Percentiles rank a stretch among this genome's conserved stretches.
These are phyloP conservation scores for Hymenoscyphus fructigenus DNA, from an alignment of 2,329 filamentous ascomycete genomes.

Conservation along the genomic window DNA sequence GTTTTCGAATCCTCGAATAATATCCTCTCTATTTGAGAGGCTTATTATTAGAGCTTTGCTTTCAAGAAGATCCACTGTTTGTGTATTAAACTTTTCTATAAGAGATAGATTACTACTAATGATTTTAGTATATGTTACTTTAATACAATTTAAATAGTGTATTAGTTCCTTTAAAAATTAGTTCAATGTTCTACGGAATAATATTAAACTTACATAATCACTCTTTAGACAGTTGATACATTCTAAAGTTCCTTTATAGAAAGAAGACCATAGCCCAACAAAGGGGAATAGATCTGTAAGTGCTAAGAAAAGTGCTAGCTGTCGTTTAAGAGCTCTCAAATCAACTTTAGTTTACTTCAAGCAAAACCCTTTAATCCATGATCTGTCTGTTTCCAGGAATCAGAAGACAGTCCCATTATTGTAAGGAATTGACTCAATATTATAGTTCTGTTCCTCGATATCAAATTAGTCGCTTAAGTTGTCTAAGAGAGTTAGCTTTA, in stretches of 20 bases:
- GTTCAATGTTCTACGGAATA: slow-evolving; percentile 6
- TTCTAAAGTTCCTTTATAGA: slow-evolving; percentile 17
- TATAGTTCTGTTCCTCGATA: slow-evolving; percentile 20
- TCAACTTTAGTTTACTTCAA: slow-evolving; percentile 19
- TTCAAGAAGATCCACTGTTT: slow-evolving; percentile 18
- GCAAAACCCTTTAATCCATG: slow-evolving; percentile 16
- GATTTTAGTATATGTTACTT: slow-evolving; percentile 15
- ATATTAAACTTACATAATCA: slow-evolving; percentile 16
- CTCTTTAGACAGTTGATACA: slow-evolving; percentile 13
- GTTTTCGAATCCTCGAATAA: slow-evolving; percentile 17
- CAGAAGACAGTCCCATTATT: slow-evolving; percentile 19
- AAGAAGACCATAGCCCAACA: slow-evolving; percentile 13
- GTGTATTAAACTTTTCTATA: slow-evolving; percentile 18
- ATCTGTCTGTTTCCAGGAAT: slow-evolving; percentile 20
- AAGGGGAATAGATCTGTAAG: slow-evolving; percentile 12
- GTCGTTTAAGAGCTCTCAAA: slow-evolving; percentile 18
- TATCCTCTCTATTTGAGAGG: slow-evolving; percentile 17
- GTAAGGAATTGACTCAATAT: slow-evolving; percentile 19
- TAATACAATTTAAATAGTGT: slow-evolving; percentile 19
- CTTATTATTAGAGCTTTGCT: slow-evolving; percentile 13
- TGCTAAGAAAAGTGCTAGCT: slow-evolving; percentile 15
- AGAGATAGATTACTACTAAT: slow-evolving; percentile 14
- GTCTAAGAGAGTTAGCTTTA: slow-evolving; percentile 17
- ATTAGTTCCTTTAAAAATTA: slow-evolving; percentile 16
- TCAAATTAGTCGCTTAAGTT: slow-evolving; percentile 17